phyloP scores from a whole-genome alignment of 345 rosid species.

The Euphorbia tirucalli region DNA sequence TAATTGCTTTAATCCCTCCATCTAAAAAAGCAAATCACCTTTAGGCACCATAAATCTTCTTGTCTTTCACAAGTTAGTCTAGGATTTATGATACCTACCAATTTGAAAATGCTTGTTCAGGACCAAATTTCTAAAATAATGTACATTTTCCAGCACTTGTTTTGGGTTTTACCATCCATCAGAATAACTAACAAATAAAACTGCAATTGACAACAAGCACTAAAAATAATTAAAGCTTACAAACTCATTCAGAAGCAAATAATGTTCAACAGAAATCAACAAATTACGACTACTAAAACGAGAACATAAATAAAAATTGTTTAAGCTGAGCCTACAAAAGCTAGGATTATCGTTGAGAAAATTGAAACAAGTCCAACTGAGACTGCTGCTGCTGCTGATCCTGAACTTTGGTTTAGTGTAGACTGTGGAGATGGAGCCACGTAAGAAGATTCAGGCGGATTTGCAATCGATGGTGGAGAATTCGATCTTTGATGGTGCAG shows the following conservation, averaged over 20 bases:
- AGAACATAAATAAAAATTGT: background rate
- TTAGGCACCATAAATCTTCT: too few species aligned
- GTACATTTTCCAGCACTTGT: too few species aligned
- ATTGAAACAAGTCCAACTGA: slow-evolving; percentile 14
- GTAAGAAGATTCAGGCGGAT: slow-evolving; percentile 27
- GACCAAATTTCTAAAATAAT: too few species aligned
- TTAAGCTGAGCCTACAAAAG: slow-evolving; percentile 14
- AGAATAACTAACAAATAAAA: too few species aligned
- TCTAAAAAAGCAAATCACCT: too few species aligned
- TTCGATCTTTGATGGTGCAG: slow-evolving; percentile 29
- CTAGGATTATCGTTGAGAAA: slow-evolving; percentile 11
- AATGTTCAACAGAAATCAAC: background rate
- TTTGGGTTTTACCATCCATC: too few species aligned
- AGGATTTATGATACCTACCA: too few species aligned
- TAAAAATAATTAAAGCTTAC: background rate
- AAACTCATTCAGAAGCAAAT: background rate
- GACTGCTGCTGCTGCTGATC: background rate
- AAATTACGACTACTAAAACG: background rate
- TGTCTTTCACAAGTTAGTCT: too few species aligned
- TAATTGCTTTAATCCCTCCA: too few species aligned
- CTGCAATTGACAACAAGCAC: too few species aligned
- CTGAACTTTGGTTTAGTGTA: slow-evolving; percentile 28
- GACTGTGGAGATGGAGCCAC: slow-evolving; percentile 30
- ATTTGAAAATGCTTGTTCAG: too few species aligned
- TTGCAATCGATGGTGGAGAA: slow-evolving; percentile 29